phyloP scores from a whole-genome alignment of 2,329 filamentous ascomycete genomes.

The Penicillium thymicola region DNA sequence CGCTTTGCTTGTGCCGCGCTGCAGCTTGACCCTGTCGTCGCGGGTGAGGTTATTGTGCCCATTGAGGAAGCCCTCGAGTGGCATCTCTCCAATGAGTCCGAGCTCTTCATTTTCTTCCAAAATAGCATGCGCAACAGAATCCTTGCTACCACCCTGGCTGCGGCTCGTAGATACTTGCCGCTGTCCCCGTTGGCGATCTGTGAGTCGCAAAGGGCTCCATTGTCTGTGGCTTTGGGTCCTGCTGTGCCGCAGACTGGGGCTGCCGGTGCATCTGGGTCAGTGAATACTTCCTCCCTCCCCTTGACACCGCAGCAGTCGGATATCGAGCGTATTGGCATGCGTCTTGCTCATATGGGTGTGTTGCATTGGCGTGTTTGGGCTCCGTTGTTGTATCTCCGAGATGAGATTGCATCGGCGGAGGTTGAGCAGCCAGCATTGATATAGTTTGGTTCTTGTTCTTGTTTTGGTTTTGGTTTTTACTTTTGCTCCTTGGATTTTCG shows the following conservation, averaged over 20 bases:
- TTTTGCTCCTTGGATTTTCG: neutral
- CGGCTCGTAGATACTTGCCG: slow-evolving; percentile 37
- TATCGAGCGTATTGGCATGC: slow-evolving; percentile 60
- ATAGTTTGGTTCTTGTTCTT: neutral
- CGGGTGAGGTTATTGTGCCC: slow-evolving; percentile 32
- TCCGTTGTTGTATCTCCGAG: slow-evolving; percentile 62
- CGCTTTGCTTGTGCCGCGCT: slow-evolving; percentile 37
- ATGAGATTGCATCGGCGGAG: slow-evolving; percentile 20
- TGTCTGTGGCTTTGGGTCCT: slow-evolving; percentile 14
- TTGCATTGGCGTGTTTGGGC: slow-evolving; percentile 91
- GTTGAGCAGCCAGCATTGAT: slow-evolving; percentile 13
- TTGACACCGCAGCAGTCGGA: slow-evolving; percentile 30
- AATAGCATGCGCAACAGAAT: slow-evolving; percentile 33
- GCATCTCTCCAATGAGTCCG: slow-evolving; percentile 34
- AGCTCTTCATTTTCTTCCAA: slow-evolving; percentile 35
- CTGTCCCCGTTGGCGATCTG: slow-evolving; percentile 46
- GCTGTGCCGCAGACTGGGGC: slow-evolving; percentile 1
- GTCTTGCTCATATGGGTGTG: slow-evolving; percentile 77
- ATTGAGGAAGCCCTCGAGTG: slow-evolving; percentile 36
- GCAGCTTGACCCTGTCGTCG: slow-evolving; percentile 26
- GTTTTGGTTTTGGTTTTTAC: neutral
- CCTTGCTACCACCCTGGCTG: slow-evolving; percentile 29
- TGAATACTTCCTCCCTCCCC: slow-evolving; percentile 2
- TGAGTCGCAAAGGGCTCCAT: slow-evolving; percentile 38
- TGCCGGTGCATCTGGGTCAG: neutral